These are phyloP conservation scores for Aureobasidium melanogenum DNA, from an alignment of 2,329 filamentous ascomycete species.

Conservation along the genomic window DNA sequence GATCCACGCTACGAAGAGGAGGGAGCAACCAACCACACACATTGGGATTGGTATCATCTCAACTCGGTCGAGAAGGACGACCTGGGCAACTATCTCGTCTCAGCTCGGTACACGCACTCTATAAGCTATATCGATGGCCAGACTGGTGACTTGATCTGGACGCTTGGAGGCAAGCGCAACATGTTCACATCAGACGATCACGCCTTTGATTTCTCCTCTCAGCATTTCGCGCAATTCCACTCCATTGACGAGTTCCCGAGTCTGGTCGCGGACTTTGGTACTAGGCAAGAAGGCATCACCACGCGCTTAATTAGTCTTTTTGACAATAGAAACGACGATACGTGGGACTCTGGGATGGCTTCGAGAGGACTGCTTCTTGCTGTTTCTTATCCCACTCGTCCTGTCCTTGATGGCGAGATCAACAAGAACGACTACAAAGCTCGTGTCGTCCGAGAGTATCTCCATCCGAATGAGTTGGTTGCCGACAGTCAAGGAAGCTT, in stretches of 20 bases:
- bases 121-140: conserved; percentile 40
- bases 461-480: conserved; percentile 19
- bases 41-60: conserved; percentile 47
- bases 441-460: conserved; percentile 22
- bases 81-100: conserved; percentile 46
- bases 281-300: conserved; percentile 21
- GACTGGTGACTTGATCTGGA: conserved; percentile 45
- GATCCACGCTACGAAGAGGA: conserved; percentile 34
- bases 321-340: conserved; percentile 34
- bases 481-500: conserved; percentile 21
- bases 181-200: conserved; percentile 19
- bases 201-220: conserved; percentile 33
- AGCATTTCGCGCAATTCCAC: conserved; percentile 41
- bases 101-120: conserved; percentile 40
- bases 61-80: conserved; percentile 47
- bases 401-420: not conserved
- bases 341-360: not conserved
- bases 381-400: conserved; percentile 20
- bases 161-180: conserved; percentile 30
- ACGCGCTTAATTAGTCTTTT: conserved; percentile 35
- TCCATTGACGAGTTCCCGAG: conserved; percentile 35
- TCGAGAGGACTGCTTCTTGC: conserved; percentile 25
- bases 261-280: not conserved
- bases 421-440: conserved; percentile 18
- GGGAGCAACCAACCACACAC: conserved; percentile 20